Evolutionary conservation across 169 alveolate genomes (phyloP).

Genomic region (Ichthyophthirius multifiliis): DNA sequence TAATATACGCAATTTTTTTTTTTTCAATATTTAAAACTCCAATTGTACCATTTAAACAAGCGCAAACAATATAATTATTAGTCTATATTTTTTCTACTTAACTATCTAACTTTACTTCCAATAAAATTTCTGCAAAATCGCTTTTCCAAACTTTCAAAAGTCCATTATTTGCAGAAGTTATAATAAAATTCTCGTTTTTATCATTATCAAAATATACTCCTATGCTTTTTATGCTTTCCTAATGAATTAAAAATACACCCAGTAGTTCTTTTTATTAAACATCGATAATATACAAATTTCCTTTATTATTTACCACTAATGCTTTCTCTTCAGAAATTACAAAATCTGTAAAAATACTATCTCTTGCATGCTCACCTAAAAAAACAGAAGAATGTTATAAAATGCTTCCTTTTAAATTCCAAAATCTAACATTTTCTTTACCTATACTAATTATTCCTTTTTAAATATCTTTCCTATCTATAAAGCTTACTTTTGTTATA

Average conservation of each 20-base stretch:
- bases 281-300: not conserved
- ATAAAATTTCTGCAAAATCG: not conserved
- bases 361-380: slow-evolving; percentile 16
- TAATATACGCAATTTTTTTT: not conserved
- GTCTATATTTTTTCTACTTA: not conserved
- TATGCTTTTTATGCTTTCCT: not conserved
- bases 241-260: not conserved
- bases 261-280: not conserved
- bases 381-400: not conserved
- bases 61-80: slow-evolving; percentile 2
- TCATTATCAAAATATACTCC: not conserved
- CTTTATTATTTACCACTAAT: not conserved
- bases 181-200: not conserved
- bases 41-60: slow-evolving; percentile 8
- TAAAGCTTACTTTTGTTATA: not conserved
- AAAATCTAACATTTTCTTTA: slow-evolving; percentile 13
- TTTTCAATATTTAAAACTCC: slow-evolving; percentile 4
- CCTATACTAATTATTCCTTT: not conserved
- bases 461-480: not conserved
- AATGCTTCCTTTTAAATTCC: not conserved
- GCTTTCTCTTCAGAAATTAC: not conserved
- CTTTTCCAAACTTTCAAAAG: slow-evolving; percentile 2
- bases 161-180: slow-evolving; percentile 3
- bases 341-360: not conserved
- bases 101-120: slow-evolving; percentile 9